phyloP scores from a whole-genome alignment of 2,329 filamentous ascomycete genomes.

The Lasiodiplodia sp. region DNA sequence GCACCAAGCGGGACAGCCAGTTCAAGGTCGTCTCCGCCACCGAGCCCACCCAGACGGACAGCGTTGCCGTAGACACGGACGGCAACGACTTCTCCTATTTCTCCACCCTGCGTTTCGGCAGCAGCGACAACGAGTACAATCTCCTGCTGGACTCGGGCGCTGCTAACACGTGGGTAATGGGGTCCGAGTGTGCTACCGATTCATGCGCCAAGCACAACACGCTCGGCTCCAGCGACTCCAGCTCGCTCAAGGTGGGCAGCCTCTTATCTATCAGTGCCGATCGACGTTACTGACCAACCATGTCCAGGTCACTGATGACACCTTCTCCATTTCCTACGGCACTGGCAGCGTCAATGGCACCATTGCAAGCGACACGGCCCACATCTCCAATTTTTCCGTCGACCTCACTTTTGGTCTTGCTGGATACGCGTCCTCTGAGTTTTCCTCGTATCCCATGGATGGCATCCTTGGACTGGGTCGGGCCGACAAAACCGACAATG shows the following conservation, averaged over 20 bases:
- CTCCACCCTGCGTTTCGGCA: constrained; percentile 58
- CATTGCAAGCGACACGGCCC: constrained; percentile 71
- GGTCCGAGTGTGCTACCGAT: constrained; percentile 68
- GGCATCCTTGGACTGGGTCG: constrained; percentile 83
- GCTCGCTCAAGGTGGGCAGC: constrained; percentile 58
- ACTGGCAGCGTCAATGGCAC: constrained; percentile 75
- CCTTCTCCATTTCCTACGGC: constrained; percentile 77
- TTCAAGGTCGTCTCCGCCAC: constrained; percentile 50
- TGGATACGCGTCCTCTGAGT: constrained; percentile 73
- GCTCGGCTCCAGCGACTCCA: constrained; percentile 72
- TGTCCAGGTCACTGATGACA: constrained; percentile 54
- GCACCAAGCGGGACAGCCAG: constrained; percentile 55
- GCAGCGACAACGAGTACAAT: constrained; percentile 58
- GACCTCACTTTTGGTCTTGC: constrained; percentile 76
- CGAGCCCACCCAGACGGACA: constrained; percentile 52
- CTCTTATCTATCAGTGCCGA: background rate
- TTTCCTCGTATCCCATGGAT: constrained; percentile 81
- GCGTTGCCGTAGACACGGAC: constrained; percentile 61
- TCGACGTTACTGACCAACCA: background rate
- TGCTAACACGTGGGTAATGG: constrained; percentile 84
- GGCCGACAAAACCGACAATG: constrained; percentile 54
- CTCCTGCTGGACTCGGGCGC: constrained; percentile 64
- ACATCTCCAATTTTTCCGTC: constrained; percentile 70
- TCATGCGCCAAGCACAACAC: constrained; percentile 75
- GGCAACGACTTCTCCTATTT: constrained; percentile 64